Conservation (phyloP, 176 grass and related monocot genomes). For the Saccharum officinarum region DNA sequence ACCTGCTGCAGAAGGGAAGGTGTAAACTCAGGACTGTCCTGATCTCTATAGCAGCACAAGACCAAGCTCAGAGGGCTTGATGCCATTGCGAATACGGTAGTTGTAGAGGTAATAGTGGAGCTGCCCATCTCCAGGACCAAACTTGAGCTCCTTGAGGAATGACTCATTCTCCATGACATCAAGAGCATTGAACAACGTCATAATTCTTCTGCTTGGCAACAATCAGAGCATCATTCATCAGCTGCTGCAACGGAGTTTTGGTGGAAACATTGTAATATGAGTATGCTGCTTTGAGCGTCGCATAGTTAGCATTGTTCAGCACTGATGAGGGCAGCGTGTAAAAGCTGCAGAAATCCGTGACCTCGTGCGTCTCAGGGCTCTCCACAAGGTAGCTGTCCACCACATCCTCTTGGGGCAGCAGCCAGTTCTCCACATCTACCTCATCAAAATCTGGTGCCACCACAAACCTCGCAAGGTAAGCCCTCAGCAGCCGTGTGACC, state of each 20-base stretch:
- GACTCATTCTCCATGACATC: slow-evolving; percentile 94
- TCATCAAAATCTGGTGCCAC: slow-evolving; percentile 95
- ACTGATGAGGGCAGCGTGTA: slow-evolving; percentile 88
- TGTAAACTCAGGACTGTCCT: slow-evolving; percentile 17
- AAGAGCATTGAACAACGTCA: slow-evolving; percentile 98
- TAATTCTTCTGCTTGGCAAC: slow-evolving; percentile 89
- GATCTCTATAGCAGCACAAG: slow-evolving; percentile 81
- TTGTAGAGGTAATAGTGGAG: slow-evolving; percentile 99
- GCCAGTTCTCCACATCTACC: slow-evolving; percentile 96
- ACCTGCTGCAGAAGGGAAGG: slow-evolving; percentile 38
- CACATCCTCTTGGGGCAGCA: slow-evolving; percentile 80
- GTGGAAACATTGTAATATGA: slow-evolving; percentile 94
- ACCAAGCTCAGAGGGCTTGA: slow-evolving; percentile 85
- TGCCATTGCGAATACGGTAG: slow-evolving; percentile 66
- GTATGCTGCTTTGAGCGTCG: slow-evolving; percentile 84
- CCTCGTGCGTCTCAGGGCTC: slow-evolving; percentile 91
- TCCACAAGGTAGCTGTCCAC: slow-evolving; percentile 96
- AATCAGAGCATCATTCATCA: slow-evolving; percentile 93
- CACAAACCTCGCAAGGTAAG: slow-evolving; percentile 65
- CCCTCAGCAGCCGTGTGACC: slow-evolving; percentile 76
- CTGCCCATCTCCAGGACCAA: slow-evolving; percentile 95
- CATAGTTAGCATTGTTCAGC: slow-evolving; percentile 90
- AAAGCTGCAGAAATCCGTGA: slow-evolving; percentile 99
- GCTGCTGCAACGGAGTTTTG: slow-evolving; percentile 83
- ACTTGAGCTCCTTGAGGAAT: slow-evolving; percentile 94